Percentiles rank a stretch among this genome's conserved stretches.
phyloP scores from a whole-genome alignment of 2,329 filamentous ascomycete species.

The Colletotrichum cuscutae region DNA sequence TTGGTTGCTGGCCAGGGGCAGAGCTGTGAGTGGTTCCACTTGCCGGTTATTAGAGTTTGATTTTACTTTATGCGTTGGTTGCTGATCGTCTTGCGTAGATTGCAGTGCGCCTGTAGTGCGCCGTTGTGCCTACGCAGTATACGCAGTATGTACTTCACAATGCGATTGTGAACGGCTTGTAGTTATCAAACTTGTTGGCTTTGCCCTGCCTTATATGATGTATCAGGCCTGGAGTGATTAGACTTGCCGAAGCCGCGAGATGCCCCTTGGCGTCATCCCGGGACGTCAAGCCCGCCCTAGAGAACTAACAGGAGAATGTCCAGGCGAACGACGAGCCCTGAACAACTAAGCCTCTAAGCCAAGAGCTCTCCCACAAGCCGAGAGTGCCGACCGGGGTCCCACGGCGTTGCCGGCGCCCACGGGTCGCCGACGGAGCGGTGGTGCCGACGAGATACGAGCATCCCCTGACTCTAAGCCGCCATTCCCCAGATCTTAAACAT shows the following conservation, averaged over 20 bases:
- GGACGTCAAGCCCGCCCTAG: background rate
- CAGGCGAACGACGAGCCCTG: background rate
- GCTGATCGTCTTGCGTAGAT: conserved; percentile 24
- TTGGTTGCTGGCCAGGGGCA: conserved; percentile 21
- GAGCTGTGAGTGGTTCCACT: conserved; percentile 23
- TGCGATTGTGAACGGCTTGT: background rate
- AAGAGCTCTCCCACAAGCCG: conserved; percentile 29
- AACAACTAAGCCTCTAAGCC: background rate
- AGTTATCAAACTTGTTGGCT: background rate
- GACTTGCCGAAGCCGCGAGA: background rate
- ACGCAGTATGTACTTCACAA: too few relatives aligned
- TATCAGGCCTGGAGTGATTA: background rate
- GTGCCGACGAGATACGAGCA: conserved; percentile 27
- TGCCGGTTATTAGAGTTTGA: conserved; percentile 32
- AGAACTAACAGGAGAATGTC: background rate
- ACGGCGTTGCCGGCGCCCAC: conserved; percentile 14
- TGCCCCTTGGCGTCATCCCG: background rate
- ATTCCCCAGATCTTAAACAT: conserved; percentile 24
- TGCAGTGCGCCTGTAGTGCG: background rate
- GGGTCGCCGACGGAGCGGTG: conserved; percentile 15
- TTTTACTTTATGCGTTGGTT: conserved; percentile 33
- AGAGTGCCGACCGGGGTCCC: conserved; percentile 20
- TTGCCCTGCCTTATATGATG: background rate
- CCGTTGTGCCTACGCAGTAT: conserved; percentile 20
- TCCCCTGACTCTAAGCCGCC: conserved; percentile 17